A percentile compares a stretch with the other conserved stretches of the same genome.
These are phyloP conservation scores for Termitomyces eurrhizus DNA, from an alignment of 768 basidiomycete genomes.

Conservation along the genomic window DNA sequence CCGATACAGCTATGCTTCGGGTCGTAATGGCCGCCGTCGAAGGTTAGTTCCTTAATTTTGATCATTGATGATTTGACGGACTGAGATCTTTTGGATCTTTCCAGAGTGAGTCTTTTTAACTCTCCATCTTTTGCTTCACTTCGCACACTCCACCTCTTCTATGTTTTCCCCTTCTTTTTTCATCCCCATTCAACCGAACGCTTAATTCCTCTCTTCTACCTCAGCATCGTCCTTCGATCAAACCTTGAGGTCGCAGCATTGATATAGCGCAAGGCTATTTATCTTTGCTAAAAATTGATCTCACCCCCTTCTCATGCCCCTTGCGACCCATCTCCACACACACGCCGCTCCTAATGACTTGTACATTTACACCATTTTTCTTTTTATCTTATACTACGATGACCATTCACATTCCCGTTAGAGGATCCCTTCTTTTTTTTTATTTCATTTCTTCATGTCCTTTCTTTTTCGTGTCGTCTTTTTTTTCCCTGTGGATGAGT, in stretches of 20 bases:
- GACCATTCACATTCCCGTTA: constrained; percentile 11
- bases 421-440: constrained; percentile 19
- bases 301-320: not conserved
- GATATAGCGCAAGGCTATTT: constrained; percentile 36
- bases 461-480: not conserved
- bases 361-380: constrained; percentile 11
- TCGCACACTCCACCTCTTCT: constrained; percentile 20
- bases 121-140: constrained; percentile 15
- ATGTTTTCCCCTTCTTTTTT: constrained; percentile 15
- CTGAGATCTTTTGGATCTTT: constrained; percentile 8
- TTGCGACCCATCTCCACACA: not conserved
- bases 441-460: constrained; percentile 15
- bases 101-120: constrained; percentile 60
- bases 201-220: constrained; percentile 27
- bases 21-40: constrained; percentile 96
- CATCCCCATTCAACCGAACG: constrained; percentile 20
- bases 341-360: constrained; percentile 2
- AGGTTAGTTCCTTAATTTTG: constrained; percentile 49
- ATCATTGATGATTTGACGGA: constrained; percentile 2
- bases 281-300: constrained; percentile 3
- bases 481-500: constrained; percentile 13
- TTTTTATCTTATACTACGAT: constrained; percentile 8
- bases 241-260: constrained; percentile 65
- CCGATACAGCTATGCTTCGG: constrained; percentile 82
- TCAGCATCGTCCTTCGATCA: constrained; percentile 65